Base-by-base conservation (phyloP, 306 rosid species). In the Dicorynia guianensis region DNA sequence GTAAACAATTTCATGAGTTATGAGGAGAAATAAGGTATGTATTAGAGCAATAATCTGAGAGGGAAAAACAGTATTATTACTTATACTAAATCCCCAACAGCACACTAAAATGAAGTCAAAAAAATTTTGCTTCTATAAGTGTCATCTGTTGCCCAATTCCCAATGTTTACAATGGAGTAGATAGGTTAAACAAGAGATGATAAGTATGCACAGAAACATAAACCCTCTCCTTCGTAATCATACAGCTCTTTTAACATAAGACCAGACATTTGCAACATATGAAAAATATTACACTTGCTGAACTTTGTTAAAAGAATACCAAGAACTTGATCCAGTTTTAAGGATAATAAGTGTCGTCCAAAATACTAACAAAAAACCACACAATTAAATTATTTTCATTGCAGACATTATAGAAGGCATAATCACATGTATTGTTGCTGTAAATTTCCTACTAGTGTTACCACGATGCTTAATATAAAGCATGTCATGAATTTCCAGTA, bases 381-480 rank as follows among this genome's bases (percentile, higher is more conserved):
- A 49, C 54, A 49, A n/a, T 49, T 49, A 4, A 1, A n/a, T 4
- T 49, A 7, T 49, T 7, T 49, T 40, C 46, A 4, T 47, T 15
- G 8, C 18, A 50, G 54, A 15, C 56, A n/a, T n/a, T 14, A 1
- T 46, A 15, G 56, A 8, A n/a, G 56, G n/a, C 50, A 11, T 11
- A 46, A 46, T 5, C 19, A 49, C 7, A 4, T 7, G 14, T 49
- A 49, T 49, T 14, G 2, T 49, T 49, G 11, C 4, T 2, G 14
- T 8, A 30, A 11, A 57, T 38, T 57, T 2, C 62, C 39, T 35
- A 14, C 44, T 13, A 30, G 11, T 34, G 19, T 35, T 44, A 60
- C 8, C 17, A 60, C 17, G 69, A 59, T 46, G 69, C 47, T 68
- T 40, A 57, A 76, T 7, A 57, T 14, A 34, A 47, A 13, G 53